Base-by-base conservation (phyloP, 805 yeast species). In the Suhomyces vadensis region DNA sequence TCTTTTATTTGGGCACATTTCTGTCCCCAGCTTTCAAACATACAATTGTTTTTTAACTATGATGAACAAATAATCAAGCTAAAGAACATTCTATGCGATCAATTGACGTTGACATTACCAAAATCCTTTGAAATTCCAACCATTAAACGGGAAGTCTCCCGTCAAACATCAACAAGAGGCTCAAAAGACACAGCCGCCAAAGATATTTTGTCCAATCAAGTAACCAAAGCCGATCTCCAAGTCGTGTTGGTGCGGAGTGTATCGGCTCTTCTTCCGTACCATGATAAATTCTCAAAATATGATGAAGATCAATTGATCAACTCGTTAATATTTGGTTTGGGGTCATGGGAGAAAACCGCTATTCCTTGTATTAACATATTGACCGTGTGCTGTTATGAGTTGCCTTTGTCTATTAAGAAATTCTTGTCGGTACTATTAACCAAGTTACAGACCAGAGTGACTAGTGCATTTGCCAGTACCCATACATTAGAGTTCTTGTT, bases 341-440 rank as follows among this genome's bases (percentile, higher is more conserved):
- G 81, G 1, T 81, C 89, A 0, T 85, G 91, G 87, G 89, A 88
- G 48, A 79, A 79, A 48, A 81, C 95, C 0, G 87, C 89, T 0
- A 77, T 83, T 26, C 89, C 95, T 2, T 80, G 89, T 51, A 77
- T 90, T 22, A 89, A 88, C 53, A 82, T 84, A 35, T 67, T 91
- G 46, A 81, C 85, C 4, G 74, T 85, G 2, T 85, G 92, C 52
- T 85, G 95, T 58, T 88, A 85, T 59, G 96, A 87, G 57, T 72
- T 86, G 25, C 95, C 96, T 1, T 58, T 73, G 8, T 80, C 92
- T 0, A 74, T 90, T 43, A 85, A 83, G 58, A 82, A 83, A 54
- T 84, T 72, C 53, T 58, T 88, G 26, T 72, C 82, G 6, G 81
- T 80, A n/a, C 79, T 90, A 8, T 71, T 89, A 48, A 79, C 85